These are phyloP conservation scores for Dichomitus squalens DNA, from an alignment of 1,284 basidiomycete genomes.

Conservation along the genomic window DNA sequence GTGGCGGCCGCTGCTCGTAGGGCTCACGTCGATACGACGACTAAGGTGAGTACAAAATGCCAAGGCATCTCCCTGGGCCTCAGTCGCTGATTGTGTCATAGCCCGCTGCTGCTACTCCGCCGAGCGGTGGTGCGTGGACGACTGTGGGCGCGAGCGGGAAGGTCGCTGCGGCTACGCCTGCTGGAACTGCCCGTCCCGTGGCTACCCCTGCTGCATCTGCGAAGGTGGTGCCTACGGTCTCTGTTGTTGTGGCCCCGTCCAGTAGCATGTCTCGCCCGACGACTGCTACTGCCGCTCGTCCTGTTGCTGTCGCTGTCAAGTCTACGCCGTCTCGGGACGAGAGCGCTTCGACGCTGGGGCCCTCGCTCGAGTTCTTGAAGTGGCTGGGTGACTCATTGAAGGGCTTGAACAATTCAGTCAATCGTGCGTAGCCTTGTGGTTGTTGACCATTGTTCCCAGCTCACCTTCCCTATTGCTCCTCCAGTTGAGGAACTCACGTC, in stretches of 20 bases:
- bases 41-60: slow-evolving; percentile 51
- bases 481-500: slow-evolving; percentile 91
- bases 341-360: slow-evolving; percentile 58
- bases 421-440: slow-evolving; percentile 53
- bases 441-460: slow-evolving; percentile 3
- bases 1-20: slow-evolving; percentile 62
- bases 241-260: slow-evolving; percentile 25
- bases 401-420: slow-evolving; percentile 81
- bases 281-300: slow-evolving; percentile 17
- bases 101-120: slow-evolving; percentile 27
- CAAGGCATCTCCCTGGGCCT: neutral
- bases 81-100: slow-evolving; percentile 1
- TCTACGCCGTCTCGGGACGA: slow-evolving; percentile 48
- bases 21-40: slow-evolving; percentile 79
- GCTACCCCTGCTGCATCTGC: slow-evolving; percentile 33
- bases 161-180: slow-evolving; percentile 33
- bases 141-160: slow-evolving; percentile 86
- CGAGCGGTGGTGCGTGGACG: slow-evolving; percentile 73
- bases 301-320: slow-evolving; percentile 44
- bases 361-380: slow-evolving; percentile 88
- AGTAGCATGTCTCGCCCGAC: slow-evolving; percentile 39
- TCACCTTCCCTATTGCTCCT: slow-evolving; percentile 6
- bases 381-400: slow-evolving; percentile 91
- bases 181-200: slow-evolving; percentile 27
- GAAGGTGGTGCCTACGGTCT: slow-evolving; percentile 25